phyloP scores from a whole-genome alignment of 179 eudicot species.

The Kewa caespitosa region DNA sequence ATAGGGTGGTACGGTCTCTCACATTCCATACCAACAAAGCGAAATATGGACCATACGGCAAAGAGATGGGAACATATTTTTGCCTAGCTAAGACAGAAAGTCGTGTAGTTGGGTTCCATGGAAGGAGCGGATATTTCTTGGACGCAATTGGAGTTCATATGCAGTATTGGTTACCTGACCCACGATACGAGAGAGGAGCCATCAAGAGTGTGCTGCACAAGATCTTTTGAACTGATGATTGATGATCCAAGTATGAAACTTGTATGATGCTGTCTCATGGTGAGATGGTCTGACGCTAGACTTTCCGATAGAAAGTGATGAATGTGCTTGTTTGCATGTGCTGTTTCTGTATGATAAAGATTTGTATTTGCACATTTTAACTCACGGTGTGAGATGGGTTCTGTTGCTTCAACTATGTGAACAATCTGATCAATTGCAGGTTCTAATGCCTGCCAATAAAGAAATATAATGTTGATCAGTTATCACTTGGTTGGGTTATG shows the following conservation, averaged over 20 bases:
- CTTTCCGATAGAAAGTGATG: too few relatives aligned
- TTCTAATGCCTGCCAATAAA: too few relatives aligned
- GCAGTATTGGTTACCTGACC: constrained; percentile 30
- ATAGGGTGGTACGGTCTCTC: constrained; percentile 33
- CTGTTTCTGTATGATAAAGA: too few relatives aligned
- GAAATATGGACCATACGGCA: constrained; percentile 46
- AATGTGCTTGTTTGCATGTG: too few relatives aligned
- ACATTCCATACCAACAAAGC: constrained; percentile 37
- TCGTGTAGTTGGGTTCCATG: constrained; percentile 42
- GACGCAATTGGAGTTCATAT: constrained; percentile 43
- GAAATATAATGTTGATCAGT: too few relatives aligned
- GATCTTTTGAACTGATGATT: constrained; percentile 16
- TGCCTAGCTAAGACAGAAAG: constrained; percentile 29
- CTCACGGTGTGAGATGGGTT: too few relatives aligned
- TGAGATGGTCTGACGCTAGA: too few relatives aligned
- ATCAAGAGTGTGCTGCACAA: constrained; percentile 25
- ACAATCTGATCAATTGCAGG: too few relatives aligned
- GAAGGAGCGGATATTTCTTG: constrained; percentile 38
- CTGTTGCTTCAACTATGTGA: too few relatives aligned
- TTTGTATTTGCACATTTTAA: not conserved
- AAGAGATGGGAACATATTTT: constrained; percentile 31
- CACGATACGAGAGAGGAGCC: constrained; percentile 27
- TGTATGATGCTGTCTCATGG: too few relatives aligned
- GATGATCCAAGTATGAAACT: too few relatives aligned
- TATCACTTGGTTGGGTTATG: too few relatives aligned